Evolutionary conservation across 495 filamentous ascomycete genomes (phyloP), one percentile per base, ranked within the genome.

Genomic region (Terfezia boudieri): DNA sequence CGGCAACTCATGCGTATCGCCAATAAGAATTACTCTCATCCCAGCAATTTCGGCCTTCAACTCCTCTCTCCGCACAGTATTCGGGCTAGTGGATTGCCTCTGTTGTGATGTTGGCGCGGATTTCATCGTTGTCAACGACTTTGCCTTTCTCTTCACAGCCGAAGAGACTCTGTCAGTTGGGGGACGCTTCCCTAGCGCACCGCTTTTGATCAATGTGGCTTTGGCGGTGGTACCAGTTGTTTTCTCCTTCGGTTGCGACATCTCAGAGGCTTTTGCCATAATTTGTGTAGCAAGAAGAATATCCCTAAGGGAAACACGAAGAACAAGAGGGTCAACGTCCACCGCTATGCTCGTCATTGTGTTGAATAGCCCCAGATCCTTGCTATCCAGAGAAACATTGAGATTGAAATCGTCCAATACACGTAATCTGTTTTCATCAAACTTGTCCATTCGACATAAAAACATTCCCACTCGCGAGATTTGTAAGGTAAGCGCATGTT

Each of bases 331-430:
- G 65, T 96, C 86, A 51, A 96, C 70, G 53, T 94, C 83, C 8
- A 90, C 75, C 57, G 84, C 77, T 50, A 98, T 87, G 57, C 75
- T 90, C 2, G 83, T 90, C 26, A 80, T 59, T n/a, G 14, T 51
- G 22, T 51, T 51, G 11, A 51, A 12, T 66, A 80, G 75, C 16
- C 49, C 49, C 38, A 64, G 52, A 1, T 74, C 66, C 50, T 78
- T 72, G 61, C 75, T 90, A 61, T 96, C 87, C 72, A 95, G 76
- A 3, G 87, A 88, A 59, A 93, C 73, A 57, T 87, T 82, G 36
- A 96, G 64, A 8, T 86, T 94, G 67, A 96, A 96, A 63, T 96
- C 86, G 63, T 98, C 90, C 22, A 98, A 74, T 59, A 98, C 93
- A 22, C 92, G 80, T 43, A 95, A 76, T 37, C 84, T 75, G 52